phyloP scores from a whole-genome alignment of 2,329 filamentous ascomycete genomes.

The Rhinocladiella similis region DNA sequence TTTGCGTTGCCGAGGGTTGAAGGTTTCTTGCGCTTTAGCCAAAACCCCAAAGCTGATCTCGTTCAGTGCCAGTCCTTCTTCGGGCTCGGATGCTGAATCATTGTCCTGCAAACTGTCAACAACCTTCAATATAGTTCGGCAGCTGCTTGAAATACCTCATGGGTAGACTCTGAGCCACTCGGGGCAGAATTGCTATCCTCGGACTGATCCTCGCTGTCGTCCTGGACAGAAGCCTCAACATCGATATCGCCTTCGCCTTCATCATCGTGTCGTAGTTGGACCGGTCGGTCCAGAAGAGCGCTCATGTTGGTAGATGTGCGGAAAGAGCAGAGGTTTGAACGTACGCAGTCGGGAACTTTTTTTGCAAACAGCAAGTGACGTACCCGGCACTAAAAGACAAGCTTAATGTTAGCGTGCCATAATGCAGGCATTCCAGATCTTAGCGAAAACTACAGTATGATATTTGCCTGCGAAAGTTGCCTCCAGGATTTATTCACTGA shows the following conservation, averaged over 20 bases:
- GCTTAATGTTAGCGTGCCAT: not conserved
- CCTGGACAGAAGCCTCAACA: slow-evolving; percentile 18
- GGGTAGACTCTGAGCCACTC: slow-evolving; percentile 9
- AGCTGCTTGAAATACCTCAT: not conserved
- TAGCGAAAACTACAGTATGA: not conserved
- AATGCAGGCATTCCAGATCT: not conserved
- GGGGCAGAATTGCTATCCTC: not conserved
- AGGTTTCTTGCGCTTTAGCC: slow-evolving; percentile 76
- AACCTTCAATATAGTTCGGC: not conserved
- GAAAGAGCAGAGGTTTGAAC: not conserved
- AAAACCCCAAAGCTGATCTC: slow-evolving; percentile 86
- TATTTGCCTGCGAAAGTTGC: not conserved
- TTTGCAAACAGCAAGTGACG: not conserved
- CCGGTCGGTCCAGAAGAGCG: slow-evolving; percentile 11
- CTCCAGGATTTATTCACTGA: not conserved
- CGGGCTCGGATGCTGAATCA: slow-evolving; percentile 40
- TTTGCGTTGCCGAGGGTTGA: slow-evolving; percentile 49
- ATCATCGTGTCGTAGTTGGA: slow-evolving; percentile 28
- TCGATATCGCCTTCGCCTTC: slow-evolving; percentile 40
- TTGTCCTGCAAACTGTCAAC: slow-evolving; percentile 22
- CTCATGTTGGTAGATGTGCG: slow-evolving; percentile 13
- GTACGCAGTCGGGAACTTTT: slow-evolving; percentile 7
- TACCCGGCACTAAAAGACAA: not conserved
- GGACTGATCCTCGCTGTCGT: slow-evolving; percentile 7
- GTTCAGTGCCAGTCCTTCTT: slow-evolving; percentile 46